Base-by-base conservation (phyloP, 768 basidiomycete genomes). In the Leccinum pellstonianum region DNA sequence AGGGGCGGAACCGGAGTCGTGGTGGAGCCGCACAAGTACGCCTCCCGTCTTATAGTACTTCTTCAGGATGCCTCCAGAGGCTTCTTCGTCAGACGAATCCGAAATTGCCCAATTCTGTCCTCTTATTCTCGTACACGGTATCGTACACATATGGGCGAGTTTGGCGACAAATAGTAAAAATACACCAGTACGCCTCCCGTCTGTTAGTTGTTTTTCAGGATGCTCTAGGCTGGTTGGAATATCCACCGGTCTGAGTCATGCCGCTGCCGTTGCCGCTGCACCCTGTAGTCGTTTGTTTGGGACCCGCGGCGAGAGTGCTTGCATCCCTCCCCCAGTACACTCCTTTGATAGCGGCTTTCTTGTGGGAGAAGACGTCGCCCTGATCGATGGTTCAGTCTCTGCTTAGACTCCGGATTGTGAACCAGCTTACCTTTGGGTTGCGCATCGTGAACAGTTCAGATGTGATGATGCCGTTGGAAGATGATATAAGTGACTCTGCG, bases 291-390 rank as follows among this genome's bases (percentile, higher is more conserved):
- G 52, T 52, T 23, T 48, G 56, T 10, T 53, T 59, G 10, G 38
- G 9, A 31, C 29, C 29, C 29, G 27, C 27, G 25, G 21, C 55
- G 23, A 27, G 1, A 0, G 0, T 35, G 1, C 7, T 17, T 29
- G 3, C 5, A 0, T 54, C 25, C 0, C 59, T 63, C 0, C 63
- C 69, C 51, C 61, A 55, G 15, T 62, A 67, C 12, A 61, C 62
- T 10, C 60, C 59, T n/a, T 65, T 71, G 54, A 59, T 54, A 5
- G 54, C 48, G 9, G 29, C 29, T 3, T 43, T 43, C 12, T 25
- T 55, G 38, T 6, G 6, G 29, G 58, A 48, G 5, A 37, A 17
- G 29, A 35, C 9, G 19, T 35, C 29, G 4, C 3, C 17, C 69
- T 70, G 19, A 23, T 14, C 1, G 17, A 3, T 10, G 33, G 54